phyloP scores from a whole-genome alignment of 495 filamentous ascomycete species.

The Hypoxylon subgilvum region DNA sequence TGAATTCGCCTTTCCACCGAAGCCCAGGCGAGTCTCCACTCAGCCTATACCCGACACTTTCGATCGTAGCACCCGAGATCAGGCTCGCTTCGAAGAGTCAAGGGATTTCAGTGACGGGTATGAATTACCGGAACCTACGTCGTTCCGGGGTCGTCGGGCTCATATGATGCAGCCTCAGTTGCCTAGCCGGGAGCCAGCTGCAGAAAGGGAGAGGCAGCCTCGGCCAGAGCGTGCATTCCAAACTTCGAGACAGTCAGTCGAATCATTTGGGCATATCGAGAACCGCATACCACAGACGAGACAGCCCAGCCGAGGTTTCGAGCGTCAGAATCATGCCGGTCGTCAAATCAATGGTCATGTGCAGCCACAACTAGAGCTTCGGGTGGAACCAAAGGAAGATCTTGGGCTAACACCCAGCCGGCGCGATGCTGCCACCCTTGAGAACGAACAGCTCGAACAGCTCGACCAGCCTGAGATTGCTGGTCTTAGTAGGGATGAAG shows the following conservation, averaged over 20 bases:
- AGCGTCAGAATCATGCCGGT: neutral
- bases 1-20: constrained; percentile 33
- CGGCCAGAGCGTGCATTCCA: constrained; percentile 22
- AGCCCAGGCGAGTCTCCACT: constrained; percentile 7
- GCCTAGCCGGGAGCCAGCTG: constrained; percentile 14
- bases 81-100: constrained; percentile 21
- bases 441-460: neutral
- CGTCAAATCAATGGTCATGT: constrained; percentile 20
- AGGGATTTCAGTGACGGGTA: constrained; percentile 11
- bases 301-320: neutral
- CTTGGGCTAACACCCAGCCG: neutral
- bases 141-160: constrained; percentile 23
- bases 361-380: constrained; percentile 14
- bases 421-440: neutral
- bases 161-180: constrained; percentile 12
- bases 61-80: constrained; percentile 20
- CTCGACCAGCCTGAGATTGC: too few species aligned
- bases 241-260: constrained; percentile 13
- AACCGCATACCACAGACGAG: constrained; percentile 1
- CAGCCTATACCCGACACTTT: constrained; percentile 25
- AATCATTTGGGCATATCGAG: neutral
- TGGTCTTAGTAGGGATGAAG: constrained; percentile 8
- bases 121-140: constrained; percentile 11
- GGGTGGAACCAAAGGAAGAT: constrained; percentile 9
- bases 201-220: constrained; percentile 32